Base-by-base conservation (phyloP, 768 basidiomycete genomes). In the Suillus lakei region DNA sequence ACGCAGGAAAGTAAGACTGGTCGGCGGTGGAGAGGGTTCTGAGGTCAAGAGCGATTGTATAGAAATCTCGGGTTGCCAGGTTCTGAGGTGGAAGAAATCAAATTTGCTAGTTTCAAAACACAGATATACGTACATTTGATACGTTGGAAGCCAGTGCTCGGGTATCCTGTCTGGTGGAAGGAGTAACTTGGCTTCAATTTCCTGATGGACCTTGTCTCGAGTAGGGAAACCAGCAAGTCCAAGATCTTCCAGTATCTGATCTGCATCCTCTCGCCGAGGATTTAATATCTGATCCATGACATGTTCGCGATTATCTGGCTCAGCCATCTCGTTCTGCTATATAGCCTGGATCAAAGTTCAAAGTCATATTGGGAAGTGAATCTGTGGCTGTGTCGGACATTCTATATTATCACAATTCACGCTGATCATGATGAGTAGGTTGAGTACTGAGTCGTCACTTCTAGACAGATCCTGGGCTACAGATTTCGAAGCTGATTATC, bases 111-210 rank as follows among this genome's bases (percentile, higher is more conserved):
- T 53, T 67, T 41, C 4, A 61, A 67, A 62, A 59, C 62, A 48
- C n/a, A 58, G 65, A 50, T 46, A 61, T 61, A 70, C 88, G 68
- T 79, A 97, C 96, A 91, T 82, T 84, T 97, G 96, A 78, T 96
- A 96, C 39, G 83, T 84, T 61, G 89, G 83, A 58, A 97, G 81
- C 86, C 91, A 92, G 66, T 92, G 88, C 9, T 82, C 79, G 3
- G 90, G 91, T 23, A 97, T 78, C 39, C 76, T 82, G 51, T 83
- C 81, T 55, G 86, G 87, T 4, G 95, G 95, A 26, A 89, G 78
- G 38, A 97, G 81, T 28, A 97, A 79, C 66, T 86, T 86, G 66
- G 88, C 81, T 73, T 97, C 94, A 62, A 98, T 88, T 65, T 91
- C 85, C 60, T 76, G 80, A 73, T 88, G 83, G 21, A 95, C 82